Conservation (phyloP, 306 rosid genomes). For the Glycine latifolia region DNA sequence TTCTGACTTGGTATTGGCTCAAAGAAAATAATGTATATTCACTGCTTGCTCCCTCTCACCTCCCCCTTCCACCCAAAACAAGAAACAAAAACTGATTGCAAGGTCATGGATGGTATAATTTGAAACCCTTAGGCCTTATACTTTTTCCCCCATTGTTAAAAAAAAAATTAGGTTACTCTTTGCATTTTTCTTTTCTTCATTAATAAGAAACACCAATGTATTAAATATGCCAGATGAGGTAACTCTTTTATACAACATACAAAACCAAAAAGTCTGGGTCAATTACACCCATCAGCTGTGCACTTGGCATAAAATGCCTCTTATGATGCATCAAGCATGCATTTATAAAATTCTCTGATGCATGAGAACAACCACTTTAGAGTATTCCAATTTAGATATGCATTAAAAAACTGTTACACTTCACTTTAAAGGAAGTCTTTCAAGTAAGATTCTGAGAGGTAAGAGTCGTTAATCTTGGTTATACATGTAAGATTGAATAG, state of each 20-base stretch:
- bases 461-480: not conserved
- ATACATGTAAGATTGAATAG: not conserved
- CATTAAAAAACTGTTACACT: not conserved
- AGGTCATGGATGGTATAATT: not conserved
- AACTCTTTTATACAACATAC: constrained; percentile 16
- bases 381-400: not conserved
- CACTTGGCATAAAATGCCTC: constrained; percentile 3
- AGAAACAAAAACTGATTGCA: not conserved
- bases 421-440: constrained; percentile 5
- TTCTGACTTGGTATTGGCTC: constrained; percentile 4
- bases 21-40: not conserved
- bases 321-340: constrained; percentile 18
- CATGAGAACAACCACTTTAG: constrained; percentile 13
- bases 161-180: not conserved
- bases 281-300: constrained; percentile 23
- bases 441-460: not conserved
- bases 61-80: not conserved
- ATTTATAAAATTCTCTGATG: constrained; percentile 21
- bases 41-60: not conserved
- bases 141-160: not conserved
- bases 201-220: constrained; percentile 25
- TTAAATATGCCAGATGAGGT: constrained; percentile 25
- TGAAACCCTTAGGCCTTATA: constrained; percentile 16
- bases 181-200: not conserved
- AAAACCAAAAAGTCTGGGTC: constrained; percentile 15